A percentile compares a stretch with the other conserved stretches of the same genome.
Conservation (phyloP, 1,284 basidiomycete genomes). For the Melampsora larici-populina region DNA sequence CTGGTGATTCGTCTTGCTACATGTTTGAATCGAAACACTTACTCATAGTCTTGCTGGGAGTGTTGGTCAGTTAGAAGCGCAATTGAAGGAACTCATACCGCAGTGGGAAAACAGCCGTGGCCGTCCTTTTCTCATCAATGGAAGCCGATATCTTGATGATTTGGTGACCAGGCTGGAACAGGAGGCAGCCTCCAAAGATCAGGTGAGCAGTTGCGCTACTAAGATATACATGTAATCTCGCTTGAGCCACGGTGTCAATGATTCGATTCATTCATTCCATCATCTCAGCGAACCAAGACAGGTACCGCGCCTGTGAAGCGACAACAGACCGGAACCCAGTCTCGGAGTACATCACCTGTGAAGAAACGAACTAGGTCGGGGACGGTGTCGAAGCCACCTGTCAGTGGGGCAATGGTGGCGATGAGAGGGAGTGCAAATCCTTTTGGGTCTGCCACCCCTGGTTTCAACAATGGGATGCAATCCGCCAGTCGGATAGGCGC, state of each 20-base stretch:
- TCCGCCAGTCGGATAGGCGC: not conserved
- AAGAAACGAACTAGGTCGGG: conserved; percentile 26
- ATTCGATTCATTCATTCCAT: not conserved
- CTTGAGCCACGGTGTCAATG: not conserved
- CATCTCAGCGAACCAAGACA: conserved; percentile 7
- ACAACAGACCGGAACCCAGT: conserved; percentile 30
- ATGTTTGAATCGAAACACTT: not conserved
- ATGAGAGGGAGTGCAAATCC: conserved; percentile 34
- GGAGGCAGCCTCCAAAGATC: conserved; percentile 65
- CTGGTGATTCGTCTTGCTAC: conserved; percentile 7
- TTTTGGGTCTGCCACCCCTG: conserved; percentile 25
- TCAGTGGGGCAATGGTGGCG: not conserved
- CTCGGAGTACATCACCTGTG: conserved; percentile 21
- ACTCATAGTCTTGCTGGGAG: not conserved
- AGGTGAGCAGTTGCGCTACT: not conserved
- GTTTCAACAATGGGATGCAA: not conserved
- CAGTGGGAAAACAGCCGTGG: conserved; percentile 79
- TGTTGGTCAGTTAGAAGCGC: conserved; percentile 70
- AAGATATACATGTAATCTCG: not conserved
- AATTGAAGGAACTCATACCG: conserved; percentile 74
- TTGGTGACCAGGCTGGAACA: conserved; percentile 68
- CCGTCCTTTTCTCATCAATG: conserved; percentile 77
- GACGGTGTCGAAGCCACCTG: conserved; percentile 14
- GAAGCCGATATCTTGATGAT: conserved; percentile 74
- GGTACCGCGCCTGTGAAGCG: conserved; percentile 22